Conservation (phyloP, 202 grass and related monocot genomes). For the Carex arenaria region DNA sequence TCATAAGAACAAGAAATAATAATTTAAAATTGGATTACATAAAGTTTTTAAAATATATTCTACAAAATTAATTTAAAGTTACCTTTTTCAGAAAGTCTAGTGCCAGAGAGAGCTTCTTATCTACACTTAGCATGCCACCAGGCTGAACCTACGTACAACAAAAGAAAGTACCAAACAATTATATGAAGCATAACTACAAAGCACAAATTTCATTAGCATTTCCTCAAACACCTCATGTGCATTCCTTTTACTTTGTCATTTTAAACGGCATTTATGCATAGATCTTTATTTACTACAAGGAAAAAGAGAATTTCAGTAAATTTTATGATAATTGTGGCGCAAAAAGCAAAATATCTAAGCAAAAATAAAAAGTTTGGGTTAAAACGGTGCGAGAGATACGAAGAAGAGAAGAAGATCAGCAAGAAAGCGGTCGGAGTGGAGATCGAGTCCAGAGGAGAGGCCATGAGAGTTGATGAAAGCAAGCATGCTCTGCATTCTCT, state of each 20-base stretch:
- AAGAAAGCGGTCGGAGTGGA: conserved; percentile 53
- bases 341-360: background rate
- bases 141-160: too few species aligned
- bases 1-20: conserved; percentile 20
- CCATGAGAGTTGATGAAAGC: conserved; percentile 47
- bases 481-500: conserved; percentile 63
- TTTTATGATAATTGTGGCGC: background rate
- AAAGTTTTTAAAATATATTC: background rate
- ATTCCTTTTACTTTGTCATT: background rate
- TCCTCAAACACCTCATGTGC: background rate
- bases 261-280: background rate
- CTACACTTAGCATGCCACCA: too few species aligned
- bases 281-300: background rate
- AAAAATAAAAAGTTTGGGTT: background rate
- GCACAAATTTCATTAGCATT: background rate
- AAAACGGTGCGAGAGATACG: background rate
- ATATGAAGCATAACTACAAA: too few species aligned
- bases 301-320: background rate
- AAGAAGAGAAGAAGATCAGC: conserved; percentile 65
- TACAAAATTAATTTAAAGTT: conserved; percentile 2
- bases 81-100: conserved; percentile 58
- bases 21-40: background rate
- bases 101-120: conserved; percentile 3
- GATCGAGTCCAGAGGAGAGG: conserved; percentile 27
- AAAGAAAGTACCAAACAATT: too few species aligned